These are phyloP conservation scores for Cenchrus purpureus DNA, from an alignment of 176 grass and related monocot genomes.

Conservation along the genomic window DNA sequence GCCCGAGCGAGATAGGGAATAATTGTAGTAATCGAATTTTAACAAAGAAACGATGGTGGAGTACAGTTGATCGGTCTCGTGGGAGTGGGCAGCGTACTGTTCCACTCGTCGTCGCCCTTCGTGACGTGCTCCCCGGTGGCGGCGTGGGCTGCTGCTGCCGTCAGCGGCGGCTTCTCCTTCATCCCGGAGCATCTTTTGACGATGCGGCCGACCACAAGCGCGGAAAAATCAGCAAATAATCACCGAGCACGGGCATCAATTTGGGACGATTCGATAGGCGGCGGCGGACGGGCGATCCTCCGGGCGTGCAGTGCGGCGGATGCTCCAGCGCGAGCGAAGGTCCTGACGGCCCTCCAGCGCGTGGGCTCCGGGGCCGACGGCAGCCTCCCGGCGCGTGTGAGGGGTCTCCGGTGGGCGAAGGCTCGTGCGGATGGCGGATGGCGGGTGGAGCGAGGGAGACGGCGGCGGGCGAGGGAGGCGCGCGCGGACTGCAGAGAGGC, in stretches of 20 bases:
- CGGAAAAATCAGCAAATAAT: slow-evolving; percentile 6
- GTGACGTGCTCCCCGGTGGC: slow-evolving; percentile 54
- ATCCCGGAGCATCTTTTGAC: slow-evolving; percentile 66
- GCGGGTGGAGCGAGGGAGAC: no score
- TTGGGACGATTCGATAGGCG: neutral
- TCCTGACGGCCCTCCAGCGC: no score
- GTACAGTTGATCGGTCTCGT: neutral
- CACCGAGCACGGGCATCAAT: neutral
- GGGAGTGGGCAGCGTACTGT: slow-evolving; percentile 19
- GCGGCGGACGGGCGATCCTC: neutral
- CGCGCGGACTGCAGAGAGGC: no score
- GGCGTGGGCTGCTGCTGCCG: neutral
- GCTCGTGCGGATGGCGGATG: no score
- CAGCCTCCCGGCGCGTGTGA: no score
- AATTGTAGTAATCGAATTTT: neutral
- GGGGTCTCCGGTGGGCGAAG: no score
- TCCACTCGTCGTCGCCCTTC: slow-evolving; percentile 61
- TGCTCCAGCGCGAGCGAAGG: no score
- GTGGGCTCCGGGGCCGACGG: no score
- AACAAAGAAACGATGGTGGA: neutral
- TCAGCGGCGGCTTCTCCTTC: slow-evolving; percentile 52
- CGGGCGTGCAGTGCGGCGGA: no score
- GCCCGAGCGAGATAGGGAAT: neutral
- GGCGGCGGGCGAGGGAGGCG: no score
- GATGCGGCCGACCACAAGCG: slow-evolving; percentile 72